Base-by-base conservation (phyloP, 2,329 filamentous ascomycete genomes). In the Penicillium sp. region DNA sequence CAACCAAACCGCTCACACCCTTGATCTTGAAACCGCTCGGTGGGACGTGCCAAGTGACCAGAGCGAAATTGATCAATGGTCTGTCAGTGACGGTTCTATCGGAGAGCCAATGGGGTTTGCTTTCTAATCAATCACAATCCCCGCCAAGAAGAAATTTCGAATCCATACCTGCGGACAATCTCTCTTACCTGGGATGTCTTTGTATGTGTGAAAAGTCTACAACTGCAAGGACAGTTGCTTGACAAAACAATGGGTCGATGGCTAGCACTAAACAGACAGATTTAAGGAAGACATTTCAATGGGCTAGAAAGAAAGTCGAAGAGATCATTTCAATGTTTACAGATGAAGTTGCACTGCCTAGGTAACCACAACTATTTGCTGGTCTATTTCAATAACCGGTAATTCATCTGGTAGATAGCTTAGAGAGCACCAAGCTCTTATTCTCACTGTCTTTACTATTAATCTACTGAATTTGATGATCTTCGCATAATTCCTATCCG, bases 21-120 rank as follows among this genome's bases (percentile, higher is more conserved):
- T 73, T 8, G 66, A 71, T 41, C 54, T 71, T 37, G 29, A 62
- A 29, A 60, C 67, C 4, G 49, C 58, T 12, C 61, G 66, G 17
- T 71, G 68, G 68, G 62, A 65, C 19, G 29, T 51, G 4, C 67
- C 70, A 3, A 54, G 61, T n/a, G 68, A 71, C 15, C 57, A 61
- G 21, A 35, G 35, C 25, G 59, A 66, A 31, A 49, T 52, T 1
- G 59, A 65, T 9, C 57, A 38, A 21, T 66, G 58, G 27, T 66
- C 62, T 10, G 42, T 54, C 51, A 66, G 63, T 33, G 62, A 50
- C 31, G 58, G 56, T 15, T 67, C 64, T 41, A 45, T 55, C 6
- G 60, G 59, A 40, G 33, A 31, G n/a, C 21, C 25, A 29, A 60
- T 58, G 8, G 54, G 57, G 21, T 8, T 23, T 47, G 42, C 1